Base-by-base conservation (phyloP, 208 protist species). In the Angomonas deanei region DNA sequence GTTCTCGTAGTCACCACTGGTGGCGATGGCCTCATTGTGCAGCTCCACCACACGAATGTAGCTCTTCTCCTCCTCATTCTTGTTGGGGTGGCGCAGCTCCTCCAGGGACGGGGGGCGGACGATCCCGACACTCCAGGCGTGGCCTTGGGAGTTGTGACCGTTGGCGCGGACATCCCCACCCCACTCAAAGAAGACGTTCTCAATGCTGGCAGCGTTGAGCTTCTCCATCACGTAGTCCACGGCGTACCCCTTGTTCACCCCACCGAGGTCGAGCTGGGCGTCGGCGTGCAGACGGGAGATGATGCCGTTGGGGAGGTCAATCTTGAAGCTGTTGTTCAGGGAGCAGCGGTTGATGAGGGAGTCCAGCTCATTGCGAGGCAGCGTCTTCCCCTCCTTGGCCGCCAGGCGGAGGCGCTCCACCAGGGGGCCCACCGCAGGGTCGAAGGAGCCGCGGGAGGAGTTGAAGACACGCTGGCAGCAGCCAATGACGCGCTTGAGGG, bases 1-100 rank as follows among this genome's bases (percentile, higher is more conserved):
- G 74, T 87, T 87, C 63, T 87, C 80, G 68, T 84, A 83, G 64
- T 87, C 80, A 42, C 80, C 80, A 60, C 76, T 83, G 21, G 80
- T 79, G 23, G 76, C 76, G 63, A 84, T 61, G 38, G 80, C 78
- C 70, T 83, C 76, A 65, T 87, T 79, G 73, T 68, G 61, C n/a
- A 87, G 76, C 26, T 49, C 64, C 26, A 81, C 47, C 27, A 87
- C 80, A 0, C 80, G 80, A 6, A 27, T 26, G 55, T 39, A 27
- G 33, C 36, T 2, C 11, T 6, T n/a, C 5, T 11, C 5, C n/a
- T 24, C 64, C n/a, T 82, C 73, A 3, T 71, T 53, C 31, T 61
- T 60, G 30, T 66, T 57, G 13, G 36, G 46, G 27, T 49, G 46
- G 28, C 55, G 49, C 52, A 87, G 64, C 33, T 81, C 74, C 27